phyloP scores from a whole-genome alignment of 371 early-diverging fungal species.

The Cokeromyces recurvatus region DNA sequence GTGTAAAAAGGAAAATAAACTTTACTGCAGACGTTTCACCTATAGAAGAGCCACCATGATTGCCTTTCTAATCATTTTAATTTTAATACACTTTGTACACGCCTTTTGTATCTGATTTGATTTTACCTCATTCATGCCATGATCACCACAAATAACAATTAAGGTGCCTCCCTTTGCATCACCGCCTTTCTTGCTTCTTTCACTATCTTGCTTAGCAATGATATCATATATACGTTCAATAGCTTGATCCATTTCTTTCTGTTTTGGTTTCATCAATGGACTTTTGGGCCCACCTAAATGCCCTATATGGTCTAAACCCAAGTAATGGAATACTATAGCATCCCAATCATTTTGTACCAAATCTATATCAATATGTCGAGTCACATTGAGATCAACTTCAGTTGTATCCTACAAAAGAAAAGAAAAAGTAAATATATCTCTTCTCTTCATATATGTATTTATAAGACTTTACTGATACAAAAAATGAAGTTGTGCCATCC shows the following conservation, averaged over 20 bases:
- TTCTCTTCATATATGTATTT: too few species aligned
- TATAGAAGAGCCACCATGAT: slow-evolving; percentile 63
- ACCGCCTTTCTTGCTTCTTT: slow-evolving; percentile 23
- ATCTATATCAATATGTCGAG: slow-evolving; percentile 68
- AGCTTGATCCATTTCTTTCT: slow-evolving; percentile 74
- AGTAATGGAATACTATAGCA: slow-evolving; percentile 82
- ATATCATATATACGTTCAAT: slow-evolving; percentile 51
- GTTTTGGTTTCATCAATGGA: slow-evolving; percentile 72
- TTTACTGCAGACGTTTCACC: slow-evolving; percentile 60
- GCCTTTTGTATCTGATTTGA: too few species aligned
- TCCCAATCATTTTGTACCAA: slow-evolving; percentile 71
- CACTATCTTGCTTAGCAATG: slow-evolving; percentile 40
- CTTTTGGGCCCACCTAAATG: slow-evolving; percentile 86
- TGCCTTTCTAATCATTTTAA: slow-evolving; percentile 40
- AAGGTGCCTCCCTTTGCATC: slow-evolving; percentile 63
- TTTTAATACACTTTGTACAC: too few species aligned
- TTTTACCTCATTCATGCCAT: slow-evolving; percentile 93
- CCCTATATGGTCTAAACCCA: slow-evolving; percentile 95
- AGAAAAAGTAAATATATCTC: too few species aligned
- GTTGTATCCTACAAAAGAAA: too few species aligned
- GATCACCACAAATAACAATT: slow-evolving; percentile 96
- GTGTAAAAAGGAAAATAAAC: slow-evolving; percentile 1
- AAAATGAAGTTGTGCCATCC: slow-evolving; percentile 81
- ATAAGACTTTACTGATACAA: too few species aligned
- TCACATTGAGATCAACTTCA: slow-evolving; percentile 77